Base-by-base conservation (phyloP, 352 stramenopile species). In the Phytopythium kandeliae region DNA sequence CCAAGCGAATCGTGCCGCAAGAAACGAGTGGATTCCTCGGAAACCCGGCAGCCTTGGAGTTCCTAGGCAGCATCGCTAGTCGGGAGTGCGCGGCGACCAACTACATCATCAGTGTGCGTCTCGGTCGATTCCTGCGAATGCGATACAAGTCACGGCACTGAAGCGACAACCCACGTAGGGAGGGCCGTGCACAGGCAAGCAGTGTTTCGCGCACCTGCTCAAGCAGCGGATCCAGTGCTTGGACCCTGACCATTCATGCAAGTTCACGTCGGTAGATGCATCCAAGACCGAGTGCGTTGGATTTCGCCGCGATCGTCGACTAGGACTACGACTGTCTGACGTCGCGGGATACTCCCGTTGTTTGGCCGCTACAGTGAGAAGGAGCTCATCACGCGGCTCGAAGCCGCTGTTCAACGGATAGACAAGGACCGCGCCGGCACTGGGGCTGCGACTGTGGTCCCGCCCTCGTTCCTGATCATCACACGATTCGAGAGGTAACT, bases 401-500 rank as follows among this genome's bases (percentile, higher is more conserved):
- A 80, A 17, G 49, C 60, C 3, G 54, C 64, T 9, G 48, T 57
- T 1, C 55, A 54, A 7, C 67, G 52, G 26, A 40, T 62, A 13
- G 61, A 82, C 22, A 54, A 40, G 12, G 51, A 58, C 13, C 45
- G 19, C 30, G 19, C 30, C 25, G 67, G 66, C 17, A 19, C 19
- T 7, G 34, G 24, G 0, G 13, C 34, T 37, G 26, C 43, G 4
- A 26, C 26, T 21, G 40, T 31, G 11, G 28, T 40, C 9, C 53
- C 60, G 0, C 54, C 51, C 4, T 58, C 57, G 1, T 88, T 74
- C 41, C 21, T 91, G 12, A 62, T 72, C 21, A 62, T 91, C 37
- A 73, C 89, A 21, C 67, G 68, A 34, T 86, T 85, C 26, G 72
- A 88, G 58, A 58, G 46, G 79, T 91, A 44, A n/a, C n/a, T n/a